Evolutionary conservation across 208 protist genomes (phyloP).

Genomic region (Trypanosoma brucei): DNA sequence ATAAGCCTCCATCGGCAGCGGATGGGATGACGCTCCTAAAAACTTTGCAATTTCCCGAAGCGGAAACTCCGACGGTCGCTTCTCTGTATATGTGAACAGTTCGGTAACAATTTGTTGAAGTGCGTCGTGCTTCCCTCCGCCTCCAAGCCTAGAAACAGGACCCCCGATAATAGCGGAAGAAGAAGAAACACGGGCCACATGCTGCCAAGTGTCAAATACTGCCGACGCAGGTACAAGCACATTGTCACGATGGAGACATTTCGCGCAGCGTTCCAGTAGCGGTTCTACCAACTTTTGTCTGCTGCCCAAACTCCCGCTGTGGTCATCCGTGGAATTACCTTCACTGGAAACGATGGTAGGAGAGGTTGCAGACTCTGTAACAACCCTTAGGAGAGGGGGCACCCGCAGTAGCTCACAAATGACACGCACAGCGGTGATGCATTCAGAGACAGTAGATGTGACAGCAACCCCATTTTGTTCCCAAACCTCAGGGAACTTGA

Average conservation of each 20-base stretch:
- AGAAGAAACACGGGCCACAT: background rate
- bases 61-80: constrained; percentile 15
- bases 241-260: background rate
- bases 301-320: background rate
- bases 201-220: constrained; percentile 24
- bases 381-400: background rate
- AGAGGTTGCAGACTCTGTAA: background rate
- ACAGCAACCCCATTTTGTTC: constrained; percentile 1
- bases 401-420: constrained; percentile 15
- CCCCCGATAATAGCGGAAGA: background rate
- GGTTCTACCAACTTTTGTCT: background rate
- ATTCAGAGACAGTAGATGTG: constrained; percentile 7
- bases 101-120: constrained; percentile 9
- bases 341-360: background rate
- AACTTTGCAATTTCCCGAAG: constrained; percentile 17
- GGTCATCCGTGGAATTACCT: background rate
- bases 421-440: constrained; percentile 6
- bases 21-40: constrained; percentile 1
- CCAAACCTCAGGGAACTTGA: constrained; percentile 18
- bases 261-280: constrained; percentile 17
- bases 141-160: background rate
- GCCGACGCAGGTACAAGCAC: constrained; percentile 1
- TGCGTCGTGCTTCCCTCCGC: background rate
- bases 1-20: constrained; percentile 49
- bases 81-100: constrained; percentile 14